Evolutionary conservation across 768 basidiomycete species (phyloP).

Genomic region (Boletus rubropictus): DNA sequence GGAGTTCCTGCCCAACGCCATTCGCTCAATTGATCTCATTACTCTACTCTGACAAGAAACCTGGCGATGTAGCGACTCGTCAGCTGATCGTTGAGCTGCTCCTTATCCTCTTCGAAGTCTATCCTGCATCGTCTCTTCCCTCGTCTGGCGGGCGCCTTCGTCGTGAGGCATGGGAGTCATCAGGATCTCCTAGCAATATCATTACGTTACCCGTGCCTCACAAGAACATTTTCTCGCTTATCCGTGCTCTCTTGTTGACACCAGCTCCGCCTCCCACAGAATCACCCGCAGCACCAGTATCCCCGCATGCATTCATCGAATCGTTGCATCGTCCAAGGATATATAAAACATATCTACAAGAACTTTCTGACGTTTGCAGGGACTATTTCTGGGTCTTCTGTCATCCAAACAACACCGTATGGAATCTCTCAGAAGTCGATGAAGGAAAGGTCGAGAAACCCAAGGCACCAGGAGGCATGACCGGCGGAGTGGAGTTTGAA

Average conservation of each 20-base stretch:
- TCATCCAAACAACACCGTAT: slow-evolving; percentile 88
- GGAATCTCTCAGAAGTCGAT: slow-evolving; percentile 80
- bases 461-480: slow-evolving; percentile 94
- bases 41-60: slow-evolving; percentile 96
- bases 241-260: slow-evolving; percentile 71
- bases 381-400: slow-evolving; percentile 99
- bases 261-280: slow-evolving; percentile 62
- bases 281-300: slow-evolving; percentile 53
- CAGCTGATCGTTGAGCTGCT: slow-evolving; percentile 89
- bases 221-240: slow-evolving; percentile 63
- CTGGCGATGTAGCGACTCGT: slow-evolving; percentile 85
- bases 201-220: slow-evolving; percentile 71
- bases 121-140: slow-evolving; percentile 66
- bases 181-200: slow-evolving; percentile 41
- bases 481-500: slow-evolving; percentile 97
- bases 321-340: slow-evolving; percentile 61
- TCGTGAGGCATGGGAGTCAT: slow-evolving; percentile 55
- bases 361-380: slow-evolving; percentile 83
- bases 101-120: slow-evolving; percentile 83
- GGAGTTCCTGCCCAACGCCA: slow-evolving; percentile 84
- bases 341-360: slow-evolving; percentile 77
- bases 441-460: slow-evolving; percentile 83
- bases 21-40: slow-evolving; percentile 79
- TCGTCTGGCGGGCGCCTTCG: slow-evolving; percentile 36
- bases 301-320: slow-evolving; percentile 78